Conservation (phyloP, 805 yeast genomes). For the Candida arabinofermentans region DNA sequence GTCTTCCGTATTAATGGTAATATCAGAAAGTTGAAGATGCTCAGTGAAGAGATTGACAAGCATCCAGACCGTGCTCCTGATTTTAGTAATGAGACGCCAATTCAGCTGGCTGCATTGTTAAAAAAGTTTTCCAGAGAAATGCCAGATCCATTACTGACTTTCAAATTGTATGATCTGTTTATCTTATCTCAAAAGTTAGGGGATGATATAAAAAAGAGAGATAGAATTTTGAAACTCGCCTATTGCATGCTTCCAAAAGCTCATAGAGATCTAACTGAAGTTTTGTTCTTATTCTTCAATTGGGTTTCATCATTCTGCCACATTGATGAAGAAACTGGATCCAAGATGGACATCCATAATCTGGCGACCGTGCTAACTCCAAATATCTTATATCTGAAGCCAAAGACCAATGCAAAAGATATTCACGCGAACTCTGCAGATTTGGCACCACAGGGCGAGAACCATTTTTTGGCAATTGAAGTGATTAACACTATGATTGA, state of each 20-base stretch:
- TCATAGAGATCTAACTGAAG: constrained; percentile 84
- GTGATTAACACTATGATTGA: constrained; percentile 82
- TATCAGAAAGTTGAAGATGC: constrained; percentile 70
- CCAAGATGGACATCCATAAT: constrained; percentile 95
- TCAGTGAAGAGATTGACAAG: constrained; percentile 69
- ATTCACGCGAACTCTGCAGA: constrained; percentile 19
- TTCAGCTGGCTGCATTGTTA: constrained; percentile 88
- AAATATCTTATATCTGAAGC: constrained; percentile 67
- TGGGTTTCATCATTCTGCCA: constrained; percentile 97
- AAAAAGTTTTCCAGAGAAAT: constrained; percentile 89
- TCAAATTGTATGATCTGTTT: constrained; percentile 73
- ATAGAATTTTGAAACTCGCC: constrained; percentile 54
- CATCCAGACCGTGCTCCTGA: constrained; percentile 70
- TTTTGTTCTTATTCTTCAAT: constrained; percentile 74
- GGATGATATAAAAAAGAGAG: constrained; percentile 41
- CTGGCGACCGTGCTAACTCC: constrained; percentile 96
- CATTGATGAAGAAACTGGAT: constrained; percentile 83
- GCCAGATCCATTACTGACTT: constrained; percentile 87
- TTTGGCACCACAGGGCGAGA: constrained; percentile 46
- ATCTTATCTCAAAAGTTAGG: constrained; percentile 55
- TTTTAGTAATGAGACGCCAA: constrained; percentile 69
- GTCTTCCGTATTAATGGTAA: constrained; percentile 96
- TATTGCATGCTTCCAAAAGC: constrained; percentile 77
- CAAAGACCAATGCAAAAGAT: constrained; percentile 26
- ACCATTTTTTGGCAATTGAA: constrained; percentile 85